Evolutionary conservation across 1,284 basidiomycete species (phyloP).

Genomic region (Ganoderma multipileum): DNA sequence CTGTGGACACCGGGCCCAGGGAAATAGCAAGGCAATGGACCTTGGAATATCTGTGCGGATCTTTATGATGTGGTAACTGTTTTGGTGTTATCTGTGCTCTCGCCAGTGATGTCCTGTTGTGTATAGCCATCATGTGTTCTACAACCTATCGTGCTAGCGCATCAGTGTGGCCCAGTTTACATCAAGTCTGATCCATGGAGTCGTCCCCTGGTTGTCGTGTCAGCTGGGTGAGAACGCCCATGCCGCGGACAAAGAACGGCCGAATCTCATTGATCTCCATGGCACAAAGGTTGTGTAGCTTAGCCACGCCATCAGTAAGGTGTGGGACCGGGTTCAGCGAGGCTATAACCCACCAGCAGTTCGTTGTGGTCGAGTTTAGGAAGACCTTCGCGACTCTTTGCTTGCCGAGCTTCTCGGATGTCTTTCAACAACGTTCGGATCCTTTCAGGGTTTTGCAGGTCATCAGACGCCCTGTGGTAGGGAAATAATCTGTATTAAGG

Average conservation of each 20-base stretch:
- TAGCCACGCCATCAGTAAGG: conserved; percentile 40
- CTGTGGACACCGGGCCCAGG: background rate
- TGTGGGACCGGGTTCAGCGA: background rate
- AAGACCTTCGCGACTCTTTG: conserved; percentile 90
- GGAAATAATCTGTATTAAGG: background rate
- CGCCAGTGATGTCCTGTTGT: background rate
- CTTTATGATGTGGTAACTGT: background rate
- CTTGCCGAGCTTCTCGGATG: conserved; percentile 92
- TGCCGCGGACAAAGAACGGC: conserved; percentile 87
- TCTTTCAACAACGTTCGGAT: conserved; percentile 90
- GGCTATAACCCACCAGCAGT: conserved; percentile 65
- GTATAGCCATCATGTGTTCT: background rate
- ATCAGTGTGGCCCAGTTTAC: background rate
- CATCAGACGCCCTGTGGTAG: conserved; percentile 82
- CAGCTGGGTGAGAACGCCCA: conserved; percentile 69
- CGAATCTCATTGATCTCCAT: conserved; percentile 94
- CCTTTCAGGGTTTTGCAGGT: conserved; percentile 83
- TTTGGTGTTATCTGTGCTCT: background rate
- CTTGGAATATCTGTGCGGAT: background rate
- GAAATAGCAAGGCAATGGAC: background rate
- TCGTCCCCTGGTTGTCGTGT: conserved; percentile 41
- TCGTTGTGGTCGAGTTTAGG: conserved; percentile 75
- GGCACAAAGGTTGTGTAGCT: conserved; percentile 85
- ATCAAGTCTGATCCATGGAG: conserved; percentile 26
- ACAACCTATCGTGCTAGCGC: background rate